Conservation (phyloP, 2,329 filamentous ascomycete genomes). For the Hymenoscyphus scutula region DNA sequence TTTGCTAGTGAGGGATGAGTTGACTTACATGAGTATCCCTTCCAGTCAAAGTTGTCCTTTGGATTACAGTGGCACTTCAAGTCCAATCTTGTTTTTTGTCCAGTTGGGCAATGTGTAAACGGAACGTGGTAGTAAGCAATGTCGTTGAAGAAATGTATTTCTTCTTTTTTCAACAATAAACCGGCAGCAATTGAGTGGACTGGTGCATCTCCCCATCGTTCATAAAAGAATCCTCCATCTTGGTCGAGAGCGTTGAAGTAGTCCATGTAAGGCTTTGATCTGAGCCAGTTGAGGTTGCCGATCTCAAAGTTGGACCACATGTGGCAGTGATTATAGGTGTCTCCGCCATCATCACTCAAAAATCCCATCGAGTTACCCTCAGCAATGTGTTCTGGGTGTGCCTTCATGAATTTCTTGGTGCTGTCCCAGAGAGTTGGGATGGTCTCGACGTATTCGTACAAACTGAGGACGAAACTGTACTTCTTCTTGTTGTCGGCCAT, state of each 20-base stretch:
- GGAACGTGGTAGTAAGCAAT: constrained; percentile 98
- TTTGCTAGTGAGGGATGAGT: neutral
- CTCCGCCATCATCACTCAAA: constrained; percentile 85
- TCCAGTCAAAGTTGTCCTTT: constrained; percentile 98
- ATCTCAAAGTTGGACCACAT: constrained; percentile 99
- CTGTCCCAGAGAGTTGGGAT: constrained; percentile 96
- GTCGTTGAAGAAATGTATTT: constrained; percentile 98
- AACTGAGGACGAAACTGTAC: constrained; percentile 92
- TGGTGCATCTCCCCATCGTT: constrained; percentile 96
- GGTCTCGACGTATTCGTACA: constrained; percentile 93
- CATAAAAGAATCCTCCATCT: constrained; percentile 97
- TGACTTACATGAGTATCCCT: constrained; percentile 88
- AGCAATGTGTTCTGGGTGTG: constrained; percentile 83
- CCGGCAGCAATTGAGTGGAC: constrained; percentile 96
- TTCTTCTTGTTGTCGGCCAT: constrained; percentile 98
- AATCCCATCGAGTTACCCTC: constrained; percentile 86
- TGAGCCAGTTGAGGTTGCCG: constrained; percentile 89
- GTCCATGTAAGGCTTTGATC: constrained; percentile 83
- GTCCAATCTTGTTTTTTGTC: constrained; percentile 77
- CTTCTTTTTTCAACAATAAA: constrained; percentile 83
- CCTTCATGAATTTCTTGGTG: constrained; percentile 88
- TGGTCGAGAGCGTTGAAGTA: constrained; percentile 86
- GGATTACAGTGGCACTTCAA: constrained; percentile 94
- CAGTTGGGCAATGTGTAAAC: constrained; percentile 95
- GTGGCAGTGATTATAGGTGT: constrained; percentile 95